These are phyloP conservation scores for Globisporangium rhizosaccharum DNA, from an alignment of 352 stramenopile species.

Conservation along the genomic window DNA sequence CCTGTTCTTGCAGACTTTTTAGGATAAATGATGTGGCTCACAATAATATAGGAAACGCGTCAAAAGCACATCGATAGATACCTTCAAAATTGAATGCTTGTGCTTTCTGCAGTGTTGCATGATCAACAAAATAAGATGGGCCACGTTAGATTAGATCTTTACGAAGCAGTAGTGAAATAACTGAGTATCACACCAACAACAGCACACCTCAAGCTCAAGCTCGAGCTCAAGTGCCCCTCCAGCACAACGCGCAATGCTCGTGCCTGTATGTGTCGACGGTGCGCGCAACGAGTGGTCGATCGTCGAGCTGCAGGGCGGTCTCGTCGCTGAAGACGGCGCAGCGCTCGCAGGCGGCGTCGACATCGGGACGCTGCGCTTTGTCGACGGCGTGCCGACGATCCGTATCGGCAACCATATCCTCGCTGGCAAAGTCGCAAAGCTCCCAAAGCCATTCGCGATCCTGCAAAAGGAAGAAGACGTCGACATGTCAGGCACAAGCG, in stretches of 20 bases:
- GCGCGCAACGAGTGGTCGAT: constrained; percentile 74
- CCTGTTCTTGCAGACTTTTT: neutral
- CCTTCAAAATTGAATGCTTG: neutral
- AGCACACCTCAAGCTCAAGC: neutral
- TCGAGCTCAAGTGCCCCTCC: neutral
- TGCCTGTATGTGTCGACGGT: constrained; percentile 59
- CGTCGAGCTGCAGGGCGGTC: constrained; percentile 77
- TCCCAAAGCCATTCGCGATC: constrained; percentile 74
- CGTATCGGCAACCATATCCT: constrained; percentile 84
- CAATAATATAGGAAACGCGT: neutral
- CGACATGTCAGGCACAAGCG: neutral
- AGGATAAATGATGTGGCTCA: neutral
- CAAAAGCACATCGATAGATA: neutral
- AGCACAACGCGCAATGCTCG: constrained; percentile 34
- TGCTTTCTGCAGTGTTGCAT: too few species aligned
- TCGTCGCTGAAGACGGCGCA: constrained; percentile 34
- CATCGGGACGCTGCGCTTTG: constrained; percentile 65
- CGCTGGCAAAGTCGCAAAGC: constrained; percentile 55
- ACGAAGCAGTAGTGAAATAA: neutral
- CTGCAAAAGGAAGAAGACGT: constrained; percentile 37
- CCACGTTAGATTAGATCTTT: neutral
- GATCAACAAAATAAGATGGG: too few species aligned
- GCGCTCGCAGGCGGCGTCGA: constrained; percentile 30
- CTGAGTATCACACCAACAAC: constrained; percentile 17
- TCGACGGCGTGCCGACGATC: constrained; percentile 62